Percentiles rank a stretch among this genome's conserved stretches.
phyloP scores from a whole-genome alignment of 768 basidiomycete species.

The Xanthoconium stramineum region DNA sequence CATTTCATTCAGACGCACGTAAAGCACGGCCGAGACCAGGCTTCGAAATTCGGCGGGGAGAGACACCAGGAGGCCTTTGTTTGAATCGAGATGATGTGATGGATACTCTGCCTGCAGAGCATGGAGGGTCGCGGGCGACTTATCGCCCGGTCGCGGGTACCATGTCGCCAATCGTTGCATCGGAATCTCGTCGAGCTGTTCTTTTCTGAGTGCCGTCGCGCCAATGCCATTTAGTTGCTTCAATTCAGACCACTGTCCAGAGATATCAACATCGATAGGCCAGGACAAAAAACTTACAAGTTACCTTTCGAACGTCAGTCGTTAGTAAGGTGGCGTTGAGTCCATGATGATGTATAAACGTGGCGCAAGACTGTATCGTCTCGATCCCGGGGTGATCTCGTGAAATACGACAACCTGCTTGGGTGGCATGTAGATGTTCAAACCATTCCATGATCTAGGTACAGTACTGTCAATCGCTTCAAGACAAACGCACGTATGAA shows the following conservation, averaged over 20 bases:
- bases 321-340: slow-evolving; percentile 42
- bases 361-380: slow-evolving; percentile 42
- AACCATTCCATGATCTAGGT: slow-evolving; percentile 42
- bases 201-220: slow-evolving; percentile 41
- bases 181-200: slow-evolving; percentile 36
- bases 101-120: slow-evolving; percentile 42
- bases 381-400: slow-evolving; percentile 43
- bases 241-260: slow-evolving; percentile 40
- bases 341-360: slow-evolving; percentile 40
- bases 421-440: slow-evolving; percentile 30
- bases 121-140: slow-evolving; percentile 29
- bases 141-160: slow-evolving; percentile 24
- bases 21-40: slow-evolving; percentile 33
- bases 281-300: not conserved
- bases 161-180: slow-evolving; percentile 31
- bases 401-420: not conserved
- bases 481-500: not conserved
- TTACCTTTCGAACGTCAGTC: slow-evolving; percentile 41
- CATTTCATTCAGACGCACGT: slow-evolving; percentile 33
- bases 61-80: slow-evolving; percentile 32
- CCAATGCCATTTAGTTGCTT: slow-evolving; percentile 40
- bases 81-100: slow-evolving; percentile 30
- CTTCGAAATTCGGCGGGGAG: slow-evolving; percentile 39
- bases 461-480: slow-evolving; percentile 1
- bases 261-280: not conserved